Base-by-base conservation (phyloP, 257 asterid genomes). In the Coffea eugenioides region DNA sequence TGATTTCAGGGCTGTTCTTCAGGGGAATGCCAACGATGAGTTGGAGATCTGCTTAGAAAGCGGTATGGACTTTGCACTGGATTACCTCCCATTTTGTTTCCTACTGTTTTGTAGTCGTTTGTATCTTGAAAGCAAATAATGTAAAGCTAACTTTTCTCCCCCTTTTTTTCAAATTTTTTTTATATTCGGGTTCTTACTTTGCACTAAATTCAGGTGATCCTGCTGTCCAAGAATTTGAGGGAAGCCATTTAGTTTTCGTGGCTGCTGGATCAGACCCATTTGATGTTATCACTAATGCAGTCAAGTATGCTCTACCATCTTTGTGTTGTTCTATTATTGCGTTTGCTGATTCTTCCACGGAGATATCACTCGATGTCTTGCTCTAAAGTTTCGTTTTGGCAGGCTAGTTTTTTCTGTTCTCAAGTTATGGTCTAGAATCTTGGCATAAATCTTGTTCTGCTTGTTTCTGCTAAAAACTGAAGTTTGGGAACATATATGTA, bases 211-310 rank as follows among this genome's bases (percentile, higher is more conserved):
- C 79, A 93, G 98, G 97, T 61, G 98, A 95, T 89, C 98, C 98
- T 83, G 89, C 82, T 41, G 98, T 95, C 79, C 90, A 90, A 85
- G 91, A 90, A 59, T 95, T 93, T 73, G 97, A 93, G 48, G 99
- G 98, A 80, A 91, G 92, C 89, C 94, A 88, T 83, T 84, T 95
- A 57, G 93, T 93, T 83, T 93, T 80, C 36, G 91, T 95, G 74
- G 95, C 94, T 45, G 99, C 98, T 87, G 99, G 99, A 85, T 85
- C 95, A 16, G 95, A 93, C 85, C 98, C 99, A 20, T 95, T 93
- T 78, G 97, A 93, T 86, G 95, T 93, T 87, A 92, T 92, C 84
- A 88, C 97, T 62, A 90, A 83, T 67, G 95, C 99, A 71, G 97
- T 93, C 92, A 93, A 91, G 99, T 95, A 90, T 64, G 91, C 80